Evolutionary conservation across 1,139 yeast genomes (phyloP).

Genomic region (Suhomyces guaymorum): DNA sequence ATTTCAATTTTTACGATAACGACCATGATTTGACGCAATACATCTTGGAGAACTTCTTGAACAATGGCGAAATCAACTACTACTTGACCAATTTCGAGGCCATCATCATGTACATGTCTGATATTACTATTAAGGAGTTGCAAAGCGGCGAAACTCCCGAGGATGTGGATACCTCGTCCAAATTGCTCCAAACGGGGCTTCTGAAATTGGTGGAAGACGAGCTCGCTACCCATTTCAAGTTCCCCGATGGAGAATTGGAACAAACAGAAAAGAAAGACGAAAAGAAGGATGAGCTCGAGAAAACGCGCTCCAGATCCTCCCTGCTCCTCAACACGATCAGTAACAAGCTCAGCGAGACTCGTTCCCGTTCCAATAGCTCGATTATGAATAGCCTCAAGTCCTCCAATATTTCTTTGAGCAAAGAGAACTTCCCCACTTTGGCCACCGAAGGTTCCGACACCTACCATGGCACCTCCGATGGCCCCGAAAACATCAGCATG

Average conservation of each 20-base stretch:
- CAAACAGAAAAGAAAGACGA: slow-evolving; percentile 15
- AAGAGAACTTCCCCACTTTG: slow-evolving; percentile 33
- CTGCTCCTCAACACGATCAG: slow-evolving; percentile 42
- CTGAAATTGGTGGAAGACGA: slow-evolving; percentile 36
- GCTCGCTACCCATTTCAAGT: slow-evolving; percentile 30
- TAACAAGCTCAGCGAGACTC: slow-evolving; percentile 30
- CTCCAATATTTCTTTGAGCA: slow-evolving; percentile 18
- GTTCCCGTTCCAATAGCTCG: slow-evolving; percentile 40
- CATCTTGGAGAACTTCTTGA: slow-evolving; percentile 32
- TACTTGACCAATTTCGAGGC: slow-evolving; percentile 50
- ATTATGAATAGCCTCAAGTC: slow-evolving; percentile 23
- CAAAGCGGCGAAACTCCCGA: slow-evolving; percentile 1
- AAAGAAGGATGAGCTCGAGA: slow-evolving; percentile 19
- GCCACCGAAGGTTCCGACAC: slow-evolving; percentile 18
- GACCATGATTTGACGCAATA: slow-evolving; percentile 34
- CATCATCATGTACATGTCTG: slow-evolving; percentile 39
- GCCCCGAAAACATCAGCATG: slow-evolving; percentile 22
- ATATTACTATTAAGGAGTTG: slow-evolving; percentile 38
- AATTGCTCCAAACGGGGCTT: slow-evolving; percentile 15
- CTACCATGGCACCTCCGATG: slow-evolving; percentile 17
- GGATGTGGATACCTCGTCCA: slow-evolving; percentile 7
- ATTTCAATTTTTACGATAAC: slow-evolving; percentile 27
- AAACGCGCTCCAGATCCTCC: slow-evolving; percentile 38
- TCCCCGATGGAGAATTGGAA: slow-evolving; percentile 30
- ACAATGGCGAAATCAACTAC: slow-evolving; percentile 42